Percentiles rank a stretch among this genome's conserved stretches.
Evolutionary conservation across 208 protist species (phyloP).

Genomic region (Tetramitus jugosus): DNA sequence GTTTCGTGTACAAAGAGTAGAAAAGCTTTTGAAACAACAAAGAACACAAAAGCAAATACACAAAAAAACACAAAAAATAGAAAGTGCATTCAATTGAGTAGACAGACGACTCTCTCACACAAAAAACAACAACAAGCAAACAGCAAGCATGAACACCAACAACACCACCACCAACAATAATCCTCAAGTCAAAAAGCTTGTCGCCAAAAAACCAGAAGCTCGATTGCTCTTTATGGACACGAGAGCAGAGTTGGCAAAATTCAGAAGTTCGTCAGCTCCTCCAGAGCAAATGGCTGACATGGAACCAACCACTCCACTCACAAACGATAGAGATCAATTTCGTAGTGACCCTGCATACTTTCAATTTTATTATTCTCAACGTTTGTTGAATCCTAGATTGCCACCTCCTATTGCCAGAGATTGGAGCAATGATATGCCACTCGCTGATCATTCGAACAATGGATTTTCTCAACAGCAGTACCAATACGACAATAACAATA

Average conservation of each 20-base stretch:
- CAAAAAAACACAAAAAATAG: no score
- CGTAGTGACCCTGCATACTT: constrained; percentile 3
- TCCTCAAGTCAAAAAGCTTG: neutral
- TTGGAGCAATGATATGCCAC: no score
- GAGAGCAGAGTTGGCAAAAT: neutral
- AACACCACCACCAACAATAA: neutral
- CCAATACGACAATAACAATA: no score
- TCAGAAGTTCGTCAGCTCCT: neutral
- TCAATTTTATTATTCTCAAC: neutral
- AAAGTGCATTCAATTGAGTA: no score
- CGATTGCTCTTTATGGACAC: neutral
- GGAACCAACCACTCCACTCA: neutral
- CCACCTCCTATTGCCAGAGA: constrained; percentile 10
- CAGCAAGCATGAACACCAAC: neutral
- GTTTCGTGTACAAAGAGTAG: no score
- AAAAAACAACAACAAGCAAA: no score
- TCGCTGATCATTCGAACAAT: no score
- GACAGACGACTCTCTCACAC: no score
- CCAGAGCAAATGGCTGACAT: neutral
- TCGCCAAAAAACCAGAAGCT: neutral
- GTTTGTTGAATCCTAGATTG: neutral
- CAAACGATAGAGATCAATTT: neutral
- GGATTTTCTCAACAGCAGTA: no score
- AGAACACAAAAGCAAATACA: no score
- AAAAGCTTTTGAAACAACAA: no score